Evolutionary conservation across 495 filamentous ascomycete genomes (phyloP).

Genomic region (Neurospora discreta): DNA sequence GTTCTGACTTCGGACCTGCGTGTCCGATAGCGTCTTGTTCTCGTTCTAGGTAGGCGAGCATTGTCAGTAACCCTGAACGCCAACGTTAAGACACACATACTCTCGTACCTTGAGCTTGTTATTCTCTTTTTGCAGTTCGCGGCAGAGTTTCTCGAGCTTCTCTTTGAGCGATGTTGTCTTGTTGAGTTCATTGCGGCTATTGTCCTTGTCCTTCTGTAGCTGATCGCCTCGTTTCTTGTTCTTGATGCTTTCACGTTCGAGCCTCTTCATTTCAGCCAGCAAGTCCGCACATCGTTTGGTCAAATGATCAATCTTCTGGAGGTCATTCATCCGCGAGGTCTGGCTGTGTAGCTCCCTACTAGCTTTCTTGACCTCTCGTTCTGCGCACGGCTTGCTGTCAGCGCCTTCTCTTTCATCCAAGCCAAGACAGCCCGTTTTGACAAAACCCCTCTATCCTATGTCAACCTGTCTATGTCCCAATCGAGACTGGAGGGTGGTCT

Average conservation of each 20-base stretch:
- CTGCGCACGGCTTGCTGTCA: constrained; percentile 21
- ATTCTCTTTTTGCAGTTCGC: constrained; percentile 89
- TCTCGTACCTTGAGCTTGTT: constrained; percentile 81
- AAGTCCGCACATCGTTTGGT: constrained; percentile 88
- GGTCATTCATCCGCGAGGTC: constrained; percentile 64
- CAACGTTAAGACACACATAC: neutral
- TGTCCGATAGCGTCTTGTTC: constrained; percentile 74
- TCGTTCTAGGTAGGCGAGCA: constrained; percentile 55
- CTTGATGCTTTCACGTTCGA: constrained; percentile 87
- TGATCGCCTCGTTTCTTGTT: constrained; percentile 92
- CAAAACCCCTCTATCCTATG: neutral
- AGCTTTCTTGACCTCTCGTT: constrained; percentile 74
- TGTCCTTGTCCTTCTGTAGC: constrained; percentile 93
- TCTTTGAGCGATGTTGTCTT: constrained; percentile 82
- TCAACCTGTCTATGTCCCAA: neutral
- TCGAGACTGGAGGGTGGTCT: neutral
- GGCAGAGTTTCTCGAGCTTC: constrained; percentile 87
- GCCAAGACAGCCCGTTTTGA: neutral
- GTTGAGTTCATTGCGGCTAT: constrained; percentile 70
- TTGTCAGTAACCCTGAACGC: neutral
- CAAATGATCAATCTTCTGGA: constrained; percentile 68
- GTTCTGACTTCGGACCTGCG: constrained; percentile 66
- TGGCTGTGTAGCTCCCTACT: constrained; percentile 78
- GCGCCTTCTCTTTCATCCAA: constrained; percentile 2
- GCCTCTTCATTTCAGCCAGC: constrained; percentile 82